Evolutionary conservation across 1,284 basidiomycete species (phyloP).

Genomic region (Tilletia indica): DNA sequence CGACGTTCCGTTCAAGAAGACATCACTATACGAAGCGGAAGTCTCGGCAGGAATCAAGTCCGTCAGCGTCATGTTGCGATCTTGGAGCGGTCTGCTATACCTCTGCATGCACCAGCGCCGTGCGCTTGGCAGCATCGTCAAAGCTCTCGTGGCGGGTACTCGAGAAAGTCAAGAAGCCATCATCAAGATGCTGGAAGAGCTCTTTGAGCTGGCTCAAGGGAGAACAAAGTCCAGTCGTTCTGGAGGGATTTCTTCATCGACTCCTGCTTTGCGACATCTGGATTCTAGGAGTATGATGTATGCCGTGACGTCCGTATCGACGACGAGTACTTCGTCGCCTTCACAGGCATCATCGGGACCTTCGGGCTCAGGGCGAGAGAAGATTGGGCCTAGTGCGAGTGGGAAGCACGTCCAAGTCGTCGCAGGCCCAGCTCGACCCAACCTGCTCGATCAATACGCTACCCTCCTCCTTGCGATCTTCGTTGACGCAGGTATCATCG

Average conservation of each 20-base stretch:
- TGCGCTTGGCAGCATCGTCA: conserved; percentile 79
- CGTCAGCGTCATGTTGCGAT: conserved; percentile 78
- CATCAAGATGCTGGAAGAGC: conserved; percentile 87
- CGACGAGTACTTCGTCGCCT: background rate
- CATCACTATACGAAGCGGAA: conserved; percentile 56
- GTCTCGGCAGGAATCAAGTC: conserved; percentile 76
- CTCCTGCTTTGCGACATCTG: background rate
- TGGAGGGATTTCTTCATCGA: background rate
- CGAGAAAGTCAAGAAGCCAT: conserved; percentile 67
- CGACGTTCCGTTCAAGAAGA: conserved; percentile 80
- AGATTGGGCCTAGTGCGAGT: conserved; percentile 10
- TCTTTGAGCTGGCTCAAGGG: conserved; percentile 65
- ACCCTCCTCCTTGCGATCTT: conserved; percentile 83
- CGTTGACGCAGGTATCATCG: conserved; percentile 73
- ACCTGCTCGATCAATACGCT: conserved; percentile 88
- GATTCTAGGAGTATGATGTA: conserved; percentile 7
- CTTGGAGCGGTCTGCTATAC: conserved; percentile 93
- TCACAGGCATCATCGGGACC: background rate
- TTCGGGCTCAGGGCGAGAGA: conserved; percentile 5
- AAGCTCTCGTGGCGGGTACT: conserved; percentile 66
- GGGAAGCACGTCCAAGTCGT: conserved; percentile 26
- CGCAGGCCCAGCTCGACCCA: conserved; percentile 59
- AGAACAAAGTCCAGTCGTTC: background rate
- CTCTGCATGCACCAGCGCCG: conserved; percentile 85
- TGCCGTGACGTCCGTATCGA: background rate